Conservation (phyloP, 164 flowering plant species). For the Chimonanthus praecox region DNA sequence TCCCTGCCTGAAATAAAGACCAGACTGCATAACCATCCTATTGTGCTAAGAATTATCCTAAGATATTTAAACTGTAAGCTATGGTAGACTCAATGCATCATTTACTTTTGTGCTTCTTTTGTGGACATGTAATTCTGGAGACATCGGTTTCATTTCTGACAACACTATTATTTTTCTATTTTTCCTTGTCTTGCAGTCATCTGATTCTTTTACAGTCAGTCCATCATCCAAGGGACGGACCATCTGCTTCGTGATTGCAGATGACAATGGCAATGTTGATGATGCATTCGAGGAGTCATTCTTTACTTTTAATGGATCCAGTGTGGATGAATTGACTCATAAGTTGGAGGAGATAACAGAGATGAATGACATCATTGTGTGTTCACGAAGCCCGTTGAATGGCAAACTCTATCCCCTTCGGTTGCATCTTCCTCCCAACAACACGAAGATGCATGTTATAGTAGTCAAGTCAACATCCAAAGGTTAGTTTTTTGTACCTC, state of each 20-base stretch:
- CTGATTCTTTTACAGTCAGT: slow-evolving; percentile 30
- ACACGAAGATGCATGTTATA: slow-evolving; percentile 61
- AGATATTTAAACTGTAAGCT: background rate
- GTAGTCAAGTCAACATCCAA: slow-evolving; percentile 49
- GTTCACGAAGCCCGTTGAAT: slow-evolving; percentile 66
- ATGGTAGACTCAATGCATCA: background rate
- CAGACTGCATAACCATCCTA: background rate
- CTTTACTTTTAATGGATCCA: slow-evolving; percentile 59
- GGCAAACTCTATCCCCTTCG: slow-evolving; percentile 84
- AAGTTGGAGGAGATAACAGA: slow-evolving; percentile 71
- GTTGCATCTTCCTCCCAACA: slow-evolving; percentile 89
- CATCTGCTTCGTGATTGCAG: slow-evolving; percentile 55
- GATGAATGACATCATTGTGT: slow-evolving; percentile 52
- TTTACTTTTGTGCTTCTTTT: background rate
- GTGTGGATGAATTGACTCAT: slow-evolving; percentile 56
- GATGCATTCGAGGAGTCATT: slow-evolving; percentile 32
- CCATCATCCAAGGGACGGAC: slow-evolving; percentile 68
- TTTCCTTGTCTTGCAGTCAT: slow-evolving; percentile 41
- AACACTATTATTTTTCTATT: background rate
- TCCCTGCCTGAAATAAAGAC: background rate
- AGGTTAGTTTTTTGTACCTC: slow-evolving; percentile 29
- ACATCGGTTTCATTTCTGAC: background rate
- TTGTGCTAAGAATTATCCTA: too few relatives aligned
- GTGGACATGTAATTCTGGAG: background rate
- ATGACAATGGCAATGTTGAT: slow-evolving; percentile 53